A percentile compares a stretch with the other conserved stretches of the same genome.
Conservation (phyloP, 345 rosid genomes). For the Salix suchowensis region DNA sequence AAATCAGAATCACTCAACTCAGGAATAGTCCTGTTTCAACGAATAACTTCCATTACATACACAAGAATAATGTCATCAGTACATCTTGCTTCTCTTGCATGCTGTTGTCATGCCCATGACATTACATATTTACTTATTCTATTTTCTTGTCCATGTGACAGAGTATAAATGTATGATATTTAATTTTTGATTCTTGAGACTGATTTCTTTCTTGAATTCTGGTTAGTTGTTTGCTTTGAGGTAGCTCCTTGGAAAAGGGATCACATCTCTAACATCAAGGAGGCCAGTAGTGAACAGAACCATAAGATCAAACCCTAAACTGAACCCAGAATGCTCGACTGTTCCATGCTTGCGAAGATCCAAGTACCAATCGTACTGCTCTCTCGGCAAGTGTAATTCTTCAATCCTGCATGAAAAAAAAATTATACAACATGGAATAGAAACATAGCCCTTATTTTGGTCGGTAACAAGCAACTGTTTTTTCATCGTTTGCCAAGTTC, state of each 20-base stretch:
- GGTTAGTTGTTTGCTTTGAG: constrained; percentile 49
- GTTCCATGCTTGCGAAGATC: constrained; percentile 83
- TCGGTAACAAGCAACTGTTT: background rate
- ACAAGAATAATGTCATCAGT: background rate
- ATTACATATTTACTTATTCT: background rate
- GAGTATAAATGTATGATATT: background rate
- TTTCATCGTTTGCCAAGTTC: background rate
- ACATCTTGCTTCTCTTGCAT: too few species aligned
- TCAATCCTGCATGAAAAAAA: constrained; percentile 42
- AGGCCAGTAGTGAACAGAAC: constrained; percentile 67
- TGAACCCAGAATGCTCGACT: constrained; percentile 70
- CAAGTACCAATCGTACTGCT: constrained; percentile 73
- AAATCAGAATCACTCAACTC: background rate
- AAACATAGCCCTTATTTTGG: background rate
- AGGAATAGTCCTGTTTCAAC: constrained; percentile 3
- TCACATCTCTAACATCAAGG: constrained; percentile 62
- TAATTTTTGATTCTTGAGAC: background rate
- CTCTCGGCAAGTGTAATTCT: constrained; percentile 43
- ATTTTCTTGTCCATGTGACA: background rate
- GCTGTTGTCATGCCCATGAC: too few species aligned
- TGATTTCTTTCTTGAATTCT: background rate
- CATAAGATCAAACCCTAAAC: constrained; percentile 63
- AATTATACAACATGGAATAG: background rate
- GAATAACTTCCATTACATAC: background rate
- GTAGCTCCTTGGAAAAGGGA: constrained; percentile 71